phyloP scores from a whole-genome alignment of 768 basidiomycete species.

The Dentipellis fragilis region DNA sequence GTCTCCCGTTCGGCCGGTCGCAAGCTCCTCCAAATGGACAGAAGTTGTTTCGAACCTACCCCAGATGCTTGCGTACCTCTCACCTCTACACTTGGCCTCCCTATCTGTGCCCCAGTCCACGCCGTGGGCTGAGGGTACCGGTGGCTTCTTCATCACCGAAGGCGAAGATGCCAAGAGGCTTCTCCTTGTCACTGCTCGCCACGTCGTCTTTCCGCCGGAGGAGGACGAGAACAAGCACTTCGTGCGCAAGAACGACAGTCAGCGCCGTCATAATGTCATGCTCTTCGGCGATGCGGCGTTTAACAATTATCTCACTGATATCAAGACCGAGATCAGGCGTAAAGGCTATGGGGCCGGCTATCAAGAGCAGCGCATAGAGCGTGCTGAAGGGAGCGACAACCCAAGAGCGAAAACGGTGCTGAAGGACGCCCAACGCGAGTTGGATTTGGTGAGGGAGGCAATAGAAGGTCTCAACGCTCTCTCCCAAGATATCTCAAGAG shows the following conservation, averaged over 20 bases:
- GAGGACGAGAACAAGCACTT: not conserved
- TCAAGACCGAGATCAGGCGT: not conserved
- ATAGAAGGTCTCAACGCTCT: not conserved
- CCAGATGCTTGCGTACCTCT: constrained; percentile 22
- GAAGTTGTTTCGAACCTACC: constrained; percentile 17
- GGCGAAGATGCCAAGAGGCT: constrained; percentile 12
- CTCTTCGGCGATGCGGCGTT: constrained; percentile 11
- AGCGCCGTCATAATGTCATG: not conserved
- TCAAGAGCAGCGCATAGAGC: not conserved
- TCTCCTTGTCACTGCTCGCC: constrained; percentile 1
- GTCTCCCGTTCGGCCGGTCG: constrained; percentile 12
- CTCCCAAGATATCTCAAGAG: not conserved
- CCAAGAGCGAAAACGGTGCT: not conserved
- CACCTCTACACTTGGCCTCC: constrained; percentile 26
- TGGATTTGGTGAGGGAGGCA: not conserved
- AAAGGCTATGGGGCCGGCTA: not conserved
- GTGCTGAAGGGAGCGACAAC: not conserved
- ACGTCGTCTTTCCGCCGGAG: not conserved
- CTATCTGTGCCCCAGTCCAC: constrained; percentile 22
- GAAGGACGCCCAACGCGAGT: not conserved
- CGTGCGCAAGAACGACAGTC: not conserved
- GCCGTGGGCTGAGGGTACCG: constrained; percentile 28
- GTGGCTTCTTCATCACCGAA: constrained; percentile 19
- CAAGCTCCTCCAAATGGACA: constrained; percentile 18
- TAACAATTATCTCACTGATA: constrained; percentile 18